Conservation (phyloP, 1,139 yeast species). For the Taphrina flavorubra region DNA sequence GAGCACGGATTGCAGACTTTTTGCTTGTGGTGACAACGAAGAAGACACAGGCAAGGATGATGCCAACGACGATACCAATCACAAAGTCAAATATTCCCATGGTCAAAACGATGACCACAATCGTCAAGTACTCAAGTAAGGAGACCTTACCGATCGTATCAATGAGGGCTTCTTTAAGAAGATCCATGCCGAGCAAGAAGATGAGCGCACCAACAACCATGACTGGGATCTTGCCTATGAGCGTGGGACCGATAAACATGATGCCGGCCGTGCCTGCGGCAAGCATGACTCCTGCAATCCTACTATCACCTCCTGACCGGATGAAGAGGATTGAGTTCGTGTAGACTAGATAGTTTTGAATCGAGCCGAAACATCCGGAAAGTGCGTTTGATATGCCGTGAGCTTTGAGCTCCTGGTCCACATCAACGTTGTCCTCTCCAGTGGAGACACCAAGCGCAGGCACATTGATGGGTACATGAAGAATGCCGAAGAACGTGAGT, state of each 20-base stretch:
- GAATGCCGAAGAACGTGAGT: slow-evolving; percentile 87
- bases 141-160: slow-evolving; percentile 83
- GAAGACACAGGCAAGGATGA: slow-evolving; percentile 85
- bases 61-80: slow-evolving; percentile 87
- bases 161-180: slow-evolving; percentile 79
- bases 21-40: slow-evolving; percentile 91
- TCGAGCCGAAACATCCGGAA: slow-evolving; percentile 83
- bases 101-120: slow-evolving; percentile 78
- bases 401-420: slow-evolving; percentile 89
- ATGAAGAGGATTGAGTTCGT: slow-evolving; percentile 91
- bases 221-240: slow-evolving; percentile 92
- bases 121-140: slow-evolving; percentile 79
- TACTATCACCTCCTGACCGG: slow-evolving; percentile 89
- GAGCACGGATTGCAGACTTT: slow-evolving; percentile 77
- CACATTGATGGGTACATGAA: slow-evolving; percentile 96
- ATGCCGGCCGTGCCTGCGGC: slow-evolving; percentile 80
- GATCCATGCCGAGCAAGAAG: slow-evolving; percentile 85
- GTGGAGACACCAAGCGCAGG: slow-evolving; percentile 94
- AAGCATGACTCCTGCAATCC: slow-evolving; percentile 83
- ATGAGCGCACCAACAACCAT: slow-evolving; percentile 94
- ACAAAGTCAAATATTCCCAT: slow-evolving; percentile 98
- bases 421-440: slow-evolving; percentile 79
- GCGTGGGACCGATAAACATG: slow-evolving; percentile 86
- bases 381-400: slow-evolving; percentile 92
- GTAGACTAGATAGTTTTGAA: slow-evolving; percentile 83